Percentiles rank a stretch among this genome's conserved stretches.
Conservation (phyloP, 305 asterid species). For the Coffea humblotiana region DNA sequence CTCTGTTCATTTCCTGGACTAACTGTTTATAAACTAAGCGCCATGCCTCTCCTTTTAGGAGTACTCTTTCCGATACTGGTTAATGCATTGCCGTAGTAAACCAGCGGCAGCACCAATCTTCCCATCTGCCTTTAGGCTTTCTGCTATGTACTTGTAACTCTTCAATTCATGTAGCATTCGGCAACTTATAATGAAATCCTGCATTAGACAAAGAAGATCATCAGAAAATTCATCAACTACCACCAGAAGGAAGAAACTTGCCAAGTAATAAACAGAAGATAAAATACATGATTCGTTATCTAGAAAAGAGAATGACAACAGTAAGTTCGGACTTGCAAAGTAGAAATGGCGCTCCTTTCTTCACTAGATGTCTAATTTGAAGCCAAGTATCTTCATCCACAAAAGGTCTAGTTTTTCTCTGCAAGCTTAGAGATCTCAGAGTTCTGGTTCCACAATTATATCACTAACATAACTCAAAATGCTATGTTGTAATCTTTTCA, state of each 20-base stretch:
- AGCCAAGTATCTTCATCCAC: not conserved
- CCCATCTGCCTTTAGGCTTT: constrained; percentile 43
- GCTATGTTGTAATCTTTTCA: not conserved
- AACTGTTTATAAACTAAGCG: constrained; percentile 33
- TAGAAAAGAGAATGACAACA: not conserved
- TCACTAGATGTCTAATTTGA: not conserved
- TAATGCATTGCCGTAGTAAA: constrained; percentile 42
- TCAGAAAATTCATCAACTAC: not conserved
- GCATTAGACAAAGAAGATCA: constrained; percentile 18
- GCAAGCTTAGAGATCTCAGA: not conserved
- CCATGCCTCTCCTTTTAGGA: constrained; percentile 54
- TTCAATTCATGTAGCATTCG: constrained; percentile 47
- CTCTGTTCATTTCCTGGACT: constrained; percentile 33
- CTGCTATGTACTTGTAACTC: constrained; percentile 49
- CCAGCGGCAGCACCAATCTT: constrained; percentile 52
- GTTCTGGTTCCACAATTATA: not conserved
- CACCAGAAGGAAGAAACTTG: not conserved
- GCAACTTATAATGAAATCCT: constrained; percentile 52
- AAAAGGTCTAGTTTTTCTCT: not conserved
- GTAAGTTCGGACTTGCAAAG: not conserved
- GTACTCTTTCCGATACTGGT: constrained; percentile 32
- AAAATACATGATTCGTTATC: not conserved
- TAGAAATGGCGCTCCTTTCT: not conserved
- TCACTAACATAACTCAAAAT: not conserved
- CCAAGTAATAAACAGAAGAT: not conserved